Evolutionary conservation across 441 rosid species (phyloP), one percentile per base, ranked within the genome.

Genomic region (Biscutella laevigata): DNA sequence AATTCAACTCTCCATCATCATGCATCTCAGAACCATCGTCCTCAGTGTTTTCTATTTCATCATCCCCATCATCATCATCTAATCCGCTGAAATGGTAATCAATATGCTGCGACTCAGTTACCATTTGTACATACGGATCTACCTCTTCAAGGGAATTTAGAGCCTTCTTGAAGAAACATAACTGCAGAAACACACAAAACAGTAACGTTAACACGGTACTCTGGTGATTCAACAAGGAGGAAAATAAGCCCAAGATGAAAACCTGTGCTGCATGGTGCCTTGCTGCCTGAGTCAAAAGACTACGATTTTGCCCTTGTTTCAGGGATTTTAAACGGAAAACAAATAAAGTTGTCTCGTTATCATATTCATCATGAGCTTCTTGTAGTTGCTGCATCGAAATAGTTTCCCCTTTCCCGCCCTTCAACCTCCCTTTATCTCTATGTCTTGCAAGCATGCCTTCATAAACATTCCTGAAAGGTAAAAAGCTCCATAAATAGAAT

Each of bases 181-280:
- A 59, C 91, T 83, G 73, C 65, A 59, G 52, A 46, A 61, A 58
- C 51, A 40, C 36, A 39, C 29, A 41, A 14, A 41, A 25, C 13
- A 3, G 14, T 32, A 41, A 36, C 11, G 19, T 61, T 42, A 48
- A 55, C 15, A 26, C 5, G 1, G 46, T 45, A 28, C 14, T 25
- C 30, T 33, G 28, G 33, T 20, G 60, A 24, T 47, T 7, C 10
- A 47, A 71, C 32, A 58, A 43, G 32, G 27, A 67, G 9, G 27
- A 51, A 30, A 42, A n/a, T 28, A 5, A 27, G 17, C 44, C n/a
- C 41, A 37, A 27, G 51, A 35, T 39, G 62, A 42, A 71, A 42
- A 83, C 91, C 87, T 83, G 91, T 59, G 91, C 84, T 58, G 91
- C 83, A 75, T 83, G 87, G 70, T 83, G 91, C 22, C 91, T 61